Conservation (phyloP, 2,329 filamentous ascomycete species). For the Xenoacremonium recifei region DNA sequence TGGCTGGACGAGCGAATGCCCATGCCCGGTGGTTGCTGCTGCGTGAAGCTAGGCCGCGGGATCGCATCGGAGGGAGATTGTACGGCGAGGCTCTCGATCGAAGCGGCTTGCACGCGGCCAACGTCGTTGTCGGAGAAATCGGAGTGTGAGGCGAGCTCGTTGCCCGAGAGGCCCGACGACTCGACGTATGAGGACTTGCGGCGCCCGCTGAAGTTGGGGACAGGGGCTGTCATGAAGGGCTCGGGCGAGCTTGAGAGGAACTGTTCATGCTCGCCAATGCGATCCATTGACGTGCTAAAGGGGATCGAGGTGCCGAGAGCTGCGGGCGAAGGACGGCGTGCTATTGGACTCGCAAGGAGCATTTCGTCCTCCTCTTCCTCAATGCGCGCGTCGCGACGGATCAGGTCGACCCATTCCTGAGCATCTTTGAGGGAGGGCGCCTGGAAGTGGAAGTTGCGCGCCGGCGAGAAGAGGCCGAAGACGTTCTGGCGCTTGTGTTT, state of each 20-base stretch:
- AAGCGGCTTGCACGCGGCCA: constrained; percentile 47
- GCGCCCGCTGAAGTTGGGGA: constrained; percentile 35
- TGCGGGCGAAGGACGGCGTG: constrained; percentile 44
- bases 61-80: constrained; percentile 31
- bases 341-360: constrained; percentile 66
- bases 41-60: constrained; percentile 17
- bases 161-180: constrained; percentile 62
- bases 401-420: constrained; percentile 80
- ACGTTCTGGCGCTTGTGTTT: constrained; percentile 85
- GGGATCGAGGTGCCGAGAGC: constrained; percentile 13
- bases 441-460: constrained; percentile 89
- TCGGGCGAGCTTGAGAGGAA: constrained; percentile 62
- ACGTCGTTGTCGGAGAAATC: constrained; percentile 77
- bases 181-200: constrained; percentile 62
- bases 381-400: constrained; percentile 76
- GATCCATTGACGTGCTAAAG: constrained; percentile 19
- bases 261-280: constrained; percentile 38
- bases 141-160: constrained; percentile 75
- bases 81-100: constrained; percentile 48
- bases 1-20: constrained; percentile 60
- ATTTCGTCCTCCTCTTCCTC: constrained; percentile 88
- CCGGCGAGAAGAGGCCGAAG: constrained; percentile 89
- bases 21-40: constrained; percentile 29
- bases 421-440: constrained; percentile 72
- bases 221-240: constrained; percentile 37